Evolutionary conservation across 106 monocot genomes (phyloP), one percentile per base, ranked within the genome.

Genomic region (Dioscorea zingiberensis): DNA sequence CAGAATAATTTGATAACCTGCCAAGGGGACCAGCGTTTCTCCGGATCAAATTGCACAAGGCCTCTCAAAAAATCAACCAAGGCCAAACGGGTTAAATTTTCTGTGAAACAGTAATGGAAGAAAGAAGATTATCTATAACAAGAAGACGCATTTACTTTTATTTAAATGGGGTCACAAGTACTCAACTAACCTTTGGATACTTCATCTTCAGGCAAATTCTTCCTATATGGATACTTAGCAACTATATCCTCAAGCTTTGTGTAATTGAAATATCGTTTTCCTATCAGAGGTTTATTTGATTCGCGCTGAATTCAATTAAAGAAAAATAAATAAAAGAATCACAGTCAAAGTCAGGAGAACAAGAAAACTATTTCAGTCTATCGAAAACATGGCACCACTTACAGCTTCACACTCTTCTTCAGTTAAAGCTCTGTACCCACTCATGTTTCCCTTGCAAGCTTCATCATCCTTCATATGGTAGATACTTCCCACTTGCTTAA

Each of bases 41-140:
- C 68, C 55, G 98, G 98, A 84, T 98, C 93, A 76, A 98, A 84
- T 72, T 93, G 86, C 66, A 98, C 63, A 64, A 98, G 86, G 24
- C 98, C 98, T 68, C 76, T 91, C 64, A 98, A 70, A 66, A 98
- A 93, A 80, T 98, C 98, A 73, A 93, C 68, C 71, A 98, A 63
- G 19, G 93, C 89, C 66, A 83, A 84, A 49, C 98, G 86, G 18
- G 53, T 75, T 49, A 67, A 24, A 17, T 47, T 81, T 77, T 89
- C 93, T 93, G 89, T 54, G 57, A 63, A 13, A 70, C 67, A 25
- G 30, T 24, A 53, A 63, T 47, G n/a, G 60, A 23, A 25, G 29
- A 16, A 69, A 12, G 46, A 0, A 13, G 27, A 58, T 45, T 23
- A 22, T 13, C 21, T 18, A 67, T 59, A 48, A 46, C 21, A 16